These are phyloP conservation scores for Aspergillus neotritici DNA, from an alignment of 2,329 filamentous ascomycete species.

Conservation along the genomic window DNA sequence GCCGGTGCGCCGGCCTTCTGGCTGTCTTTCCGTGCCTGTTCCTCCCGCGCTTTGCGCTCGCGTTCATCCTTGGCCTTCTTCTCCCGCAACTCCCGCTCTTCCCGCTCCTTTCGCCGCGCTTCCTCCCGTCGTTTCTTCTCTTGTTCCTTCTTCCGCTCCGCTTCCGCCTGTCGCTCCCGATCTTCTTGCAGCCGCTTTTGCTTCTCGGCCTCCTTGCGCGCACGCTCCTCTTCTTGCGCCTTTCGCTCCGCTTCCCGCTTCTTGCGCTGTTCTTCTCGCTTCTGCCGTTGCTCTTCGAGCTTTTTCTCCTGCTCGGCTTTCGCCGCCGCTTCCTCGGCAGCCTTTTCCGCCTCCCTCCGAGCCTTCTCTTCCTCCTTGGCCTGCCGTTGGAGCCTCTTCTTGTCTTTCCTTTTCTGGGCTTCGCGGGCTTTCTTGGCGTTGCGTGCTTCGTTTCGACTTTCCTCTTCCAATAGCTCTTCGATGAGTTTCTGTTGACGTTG, in stretches of 20 bases:
- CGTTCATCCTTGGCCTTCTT: constrained; percentile 59
- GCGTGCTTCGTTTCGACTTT: constrained; percentile 65
- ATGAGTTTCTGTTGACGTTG: constrained; percentile 88
- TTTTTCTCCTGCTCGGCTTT: constrained; percentile 72
- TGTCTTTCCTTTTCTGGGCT: constrained; percentile 92
- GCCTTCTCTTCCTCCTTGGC: constrained; percentile 87
- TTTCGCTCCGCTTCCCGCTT: constrained; percentile 88
- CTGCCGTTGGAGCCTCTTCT: constrained; percentile 81
- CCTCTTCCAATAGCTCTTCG: constrained; percentile 85
- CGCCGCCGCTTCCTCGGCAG: constrained; percentile 73
- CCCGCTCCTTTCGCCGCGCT: constrained; percentile 70
- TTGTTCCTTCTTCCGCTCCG: constrained; percentile 76
- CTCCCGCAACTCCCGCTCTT: constrained; percentile 57
- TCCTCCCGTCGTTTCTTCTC: constrained; percentile 73
- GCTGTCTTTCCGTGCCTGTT: constrained; percentile 52
- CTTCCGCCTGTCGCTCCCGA: constrained; percentile 76
- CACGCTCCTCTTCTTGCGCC: constrained; percentile 80
- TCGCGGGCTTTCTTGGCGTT: constrained; percentile 92
- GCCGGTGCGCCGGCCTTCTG: constrained; percentile 46
- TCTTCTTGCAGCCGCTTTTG: constrained; percentile 74
- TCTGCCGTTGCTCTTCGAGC: constrained; percentile 71
- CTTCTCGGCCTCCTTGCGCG: constrained; percentile 79
- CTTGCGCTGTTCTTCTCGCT: constrained; percentile 82
- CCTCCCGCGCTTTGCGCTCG: constrained; percentile 49
- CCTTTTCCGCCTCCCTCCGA: constrained; percentile 79